Evolutionary conservation across 805 yeast genomes (phyloP), one percentile per base, ranked within the genome.

Genomic region (Crinitomyces ghanaensis): DNA sequence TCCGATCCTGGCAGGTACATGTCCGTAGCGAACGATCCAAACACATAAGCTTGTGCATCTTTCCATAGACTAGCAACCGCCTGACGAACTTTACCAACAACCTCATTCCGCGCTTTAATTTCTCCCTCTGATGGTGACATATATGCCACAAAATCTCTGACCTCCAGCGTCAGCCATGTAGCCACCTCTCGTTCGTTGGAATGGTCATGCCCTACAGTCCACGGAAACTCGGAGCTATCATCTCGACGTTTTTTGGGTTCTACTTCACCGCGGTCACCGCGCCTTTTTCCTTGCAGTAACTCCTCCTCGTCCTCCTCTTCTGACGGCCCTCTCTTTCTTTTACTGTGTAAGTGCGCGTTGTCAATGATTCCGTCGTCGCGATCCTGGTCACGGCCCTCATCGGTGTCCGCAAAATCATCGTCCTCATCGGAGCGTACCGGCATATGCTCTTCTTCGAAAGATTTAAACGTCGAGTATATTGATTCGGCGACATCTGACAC

Each of bases 1-100:
- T 88, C 98, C 0, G 95, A 83, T 2, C 94, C 94, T 0, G 97
- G 97, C 12, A 88, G 63, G 50, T 85, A 88, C 40, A 88, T 60
- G 50, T 86, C 95, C 0, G 96, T 86, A 0, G 97, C 95, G 54
- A 72, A 81, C 0, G 96, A 86, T 0, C 98, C 98, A 62, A 91
- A 88, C 5, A 86, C 93, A 41, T 77, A 77, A 4, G 80, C 71
- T 36, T 77, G 79, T 11, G 88, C 74, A 40, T 73, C 80, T 1
- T 75, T 74, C 95, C 96, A 88, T 34, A 77, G 59, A 2, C 56
- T 51, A 4, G 62, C 56, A 3, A 71, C 68, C 1, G 71, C 65
- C 5, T 54, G 50, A 41, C 77, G 72, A 20, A 91, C 58, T 33
- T 70, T 65, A 23, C 62, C 55, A 18, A 88, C 77, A 2, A 82